Base-by-base conservation (phyloP, 768 basidiomycete genomes). In the Rhizopogon vinicolor region DNA sequence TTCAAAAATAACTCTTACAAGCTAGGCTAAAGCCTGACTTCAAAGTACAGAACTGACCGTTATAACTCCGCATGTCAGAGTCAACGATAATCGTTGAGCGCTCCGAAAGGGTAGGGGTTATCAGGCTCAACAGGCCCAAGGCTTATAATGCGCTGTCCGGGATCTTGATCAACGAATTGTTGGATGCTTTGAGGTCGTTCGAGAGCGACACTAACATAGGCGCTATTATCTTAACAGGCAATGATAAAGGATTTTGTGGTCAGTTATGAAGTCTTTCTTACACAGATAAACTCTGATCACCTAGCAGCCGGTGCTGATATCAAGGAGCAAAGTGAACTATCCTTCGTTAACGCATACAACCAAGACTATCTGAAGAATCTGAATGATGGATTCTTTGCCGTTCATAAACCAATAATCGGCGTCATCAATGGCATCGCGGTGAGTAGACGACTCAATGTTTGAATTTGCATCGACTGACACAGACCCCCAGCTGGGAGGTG, bases 291-390 rank as follows among this genome's bases (percentile, higher is more conserved):
- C 22, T 45, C 41, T 60, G 31, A 29, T 39, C 18, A 2, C 14
- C 28, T 44, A 39, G 16, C 56, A 91, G 93, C 94, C 60, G 93
- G 96, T 2, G 96, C 96, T 12, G 96, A 98, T 71, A 98, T 98
- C 74, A 98, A 95, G 73, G 95, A 98, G 71, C 97, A 98, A 91
- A 93, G 90, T 70, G 89, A 92, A 28, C 65, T 74, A 90, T 92
- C 75, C 74, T 78, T 81, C 54, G 68, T 78, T 35, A 63, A 73
- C 33, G 78, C 74, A 14, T 81, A 81, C 68, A 73, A 65, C 43
- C 57, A 58, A 14, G 74, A 78, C 59, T 82, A 81, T 60, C 72
- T 82, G 45, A 59, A 58, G 54, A 71, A 73, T 40, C 66, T 75
- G 42, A 79, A 78, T 69, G 72, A 73, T n/a, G 67, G 72, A 41